Conservation (phyloP, 352 stramenopile genomes). For the Plasmopara viticola region DNA sequence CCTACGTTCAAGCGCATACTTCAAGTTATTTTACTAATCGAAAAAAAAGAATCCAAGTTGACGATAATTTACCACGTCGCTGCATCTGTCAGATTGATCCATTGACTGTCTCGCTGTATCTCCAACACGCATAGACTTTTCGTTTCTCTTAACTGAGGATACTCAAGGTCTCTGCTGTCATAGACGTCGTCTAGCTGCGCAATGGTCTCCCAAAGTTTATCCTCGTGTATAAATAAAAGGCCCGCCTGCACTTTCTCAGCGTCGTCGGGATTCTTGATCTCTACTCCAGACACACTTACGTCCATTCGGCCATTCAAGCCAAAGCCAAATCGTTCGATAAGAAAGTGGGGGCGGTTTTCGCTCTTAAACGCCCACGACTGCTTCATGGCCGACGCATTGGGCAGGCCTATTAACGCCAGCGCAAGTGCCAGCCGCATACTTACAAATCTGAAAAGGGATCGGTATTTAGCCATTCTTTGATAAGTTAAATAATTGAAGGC, state of each 20-base stretch:
- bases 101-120: constrained; percentile 41
- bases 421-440: constrained; percentile 1
- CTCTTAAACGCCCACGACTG: constrained; percentile 65
- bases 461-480: not conserved
- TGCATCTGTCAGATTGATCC: constrained; percentile 54
- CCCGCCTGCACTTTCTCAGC: constrained; percentile 25
- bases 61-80: constrained; percentile 31
- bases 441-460: not conserved
- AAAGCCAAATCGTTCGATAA: constrained; percentile 90
- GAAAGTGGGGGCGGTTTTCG: constrained; percentile 75
- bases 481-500: not conserved
- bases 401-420: constrained; percentile 7
- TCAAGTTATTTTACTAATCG: not conserved
- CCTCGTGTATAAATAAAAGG: constrained; percentile 64
- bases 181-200: constrained; percentile 34
- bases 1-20: constrained; percentile 15
- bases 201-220: constrained; percentile 52
- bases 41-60: not conserved
- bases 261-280: constrained; percentile 3
- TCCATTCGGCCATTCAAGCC: constrained; percentile 54
- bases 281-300: constrained; percentile 59
- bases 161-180: constrained; percentile 13
- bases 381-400: constrained; percentile 40
- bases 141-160: not conserved
- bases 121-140: constrained; percentile 38